A percentile compares a stretch with the other conserved stretches of the same genome.
Evolutionary conservation across 1,139 yeast genomes (phyloP).

Genomic region (Groenewaldozyma auringiensis): DNA sequence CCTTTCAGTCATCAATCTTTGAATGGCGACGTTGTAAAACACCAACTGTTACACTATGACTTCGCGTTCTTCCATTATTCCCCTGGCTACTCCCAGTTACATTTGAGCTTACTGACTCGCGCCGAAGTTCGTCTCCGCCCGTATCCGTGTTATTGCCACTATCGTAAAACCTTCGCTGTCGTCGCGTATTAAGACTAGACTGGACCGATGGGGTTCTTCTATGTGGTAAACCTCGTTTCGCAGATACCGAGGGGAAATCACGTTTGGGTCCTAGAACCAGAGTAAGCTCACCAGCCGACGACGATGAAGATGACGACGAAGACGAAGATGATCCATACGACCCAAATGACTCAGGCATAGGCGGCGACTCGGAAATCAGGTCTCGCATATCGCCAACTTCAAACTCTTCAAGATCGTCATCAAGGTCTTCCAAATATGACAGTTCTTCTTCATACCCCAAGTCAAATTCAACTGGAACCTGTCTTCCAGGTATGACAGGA

Average conservation of each 20-base stretch:
- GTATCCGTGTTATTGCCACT: not conserved
- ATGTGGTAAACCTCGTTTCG: not conserved
- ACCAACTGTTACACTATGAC: conserved; percentile 2
- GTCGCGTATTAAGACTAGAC: not conserved
- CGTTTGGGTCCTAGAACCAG: conserved; percentile 40
- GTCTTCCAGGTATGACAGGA: not conserved
- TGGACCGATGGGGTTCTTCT: conserved; percentile 4
- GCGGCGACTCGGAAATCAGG: not conserved
- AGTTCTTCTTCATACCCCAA: not conserved
- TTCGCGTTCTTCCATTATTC: not conserved
- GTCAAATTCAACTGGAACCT: not conserved
- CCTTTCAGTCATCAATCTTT: not conserved
- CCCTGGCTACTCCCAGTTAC: not conserved
- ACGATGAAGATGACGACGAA: conserved; percentile 6
- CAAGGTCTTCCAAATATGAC: not conserved
- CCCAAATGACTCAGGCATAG: not conserved
- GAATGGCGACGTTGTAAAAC: not conserved
- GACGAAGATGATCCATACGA: conserved; percentile 1
- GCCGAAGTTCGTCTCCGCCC: not conserved
- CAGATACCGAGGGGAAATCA: conserved; percentile 12
- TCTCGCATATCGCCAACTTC: conserved; percentile 8
- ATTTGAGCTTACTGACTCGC: not conserved
- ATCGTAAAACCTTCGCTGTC: not conserved
- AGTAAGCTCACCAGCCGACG: conserved; percentile 44
- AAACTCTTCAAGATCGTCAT: not conserved